These are phyloP conservation scores for Magnolia sinica DNA, from an alignment of 164 flowering plant genomes.

Conservation along the genomic window DNA sequence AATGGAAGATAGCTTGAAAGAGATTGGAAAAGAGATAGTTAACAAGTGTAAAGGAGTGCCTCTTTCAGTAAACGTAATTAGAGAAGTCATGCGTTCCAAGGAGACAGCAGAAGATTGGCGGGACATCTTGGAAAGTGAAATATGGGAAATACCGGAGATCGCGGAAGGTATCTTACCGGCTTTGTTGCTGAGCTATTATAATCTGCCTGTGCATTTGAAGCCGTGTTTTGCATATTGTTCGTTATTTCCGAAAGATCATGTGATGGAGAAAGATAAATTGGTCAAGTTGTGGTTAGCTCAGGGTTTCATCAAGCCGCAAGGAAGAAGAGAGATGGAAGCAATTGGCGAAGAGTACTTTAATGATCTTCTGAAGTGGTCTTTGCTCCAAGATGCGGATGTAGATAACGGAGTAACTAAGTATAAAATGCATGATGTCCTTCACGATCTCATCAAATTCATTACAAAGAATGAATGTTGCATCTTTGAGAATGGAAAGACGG, in stretches of 20 bases:
- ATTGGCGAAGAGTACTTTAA: constrained; percentile 6
- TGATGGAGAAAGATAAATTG: not conserved
- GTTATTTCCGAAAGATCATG: constrained; percentile 8
- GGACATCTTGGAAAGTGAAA: not conserved
- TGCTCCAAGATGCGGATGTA: constrained; percentile 3
- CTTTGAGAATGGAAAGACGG: not conserved
- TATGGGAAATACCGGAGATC: not conserved
- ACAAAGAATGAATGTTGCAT: not conserved
- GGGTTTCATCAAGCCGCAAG: not conserved
- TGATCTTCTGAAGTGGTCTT: constrained; percentile 5
- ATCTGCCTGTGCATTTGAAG: constrained; percentile 6
- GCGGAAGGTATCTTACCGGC: not conserved
- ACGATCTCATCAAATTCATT: constrained; percentile 3
- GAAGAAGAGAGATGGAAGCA: not conserved
- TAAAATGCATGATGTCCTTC: constrained; percentile 11
- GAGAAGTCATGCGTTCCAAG: not conserved
- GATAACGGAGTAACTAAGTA: not conserved
- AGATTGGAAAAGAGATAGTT: not conserved
- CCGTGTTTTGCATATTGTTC: constrained; percentile 13
- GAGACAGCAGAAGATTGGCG: not conserved
- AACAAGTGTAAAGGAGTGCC: constrained; percentile 3
- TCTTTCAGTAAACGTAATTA: not conserved
- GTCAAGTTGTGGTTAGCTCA: constrained; percentile 17
- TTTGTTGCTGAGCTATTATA: constrained; percentile 5
- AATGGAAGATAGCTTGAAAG: not conserved